These are phyloP conservation scores for Amylostereum areolatum DNA, from an alignment of 1,284 basidiomycete genomes.

Conservation along the genomic window DNA sequence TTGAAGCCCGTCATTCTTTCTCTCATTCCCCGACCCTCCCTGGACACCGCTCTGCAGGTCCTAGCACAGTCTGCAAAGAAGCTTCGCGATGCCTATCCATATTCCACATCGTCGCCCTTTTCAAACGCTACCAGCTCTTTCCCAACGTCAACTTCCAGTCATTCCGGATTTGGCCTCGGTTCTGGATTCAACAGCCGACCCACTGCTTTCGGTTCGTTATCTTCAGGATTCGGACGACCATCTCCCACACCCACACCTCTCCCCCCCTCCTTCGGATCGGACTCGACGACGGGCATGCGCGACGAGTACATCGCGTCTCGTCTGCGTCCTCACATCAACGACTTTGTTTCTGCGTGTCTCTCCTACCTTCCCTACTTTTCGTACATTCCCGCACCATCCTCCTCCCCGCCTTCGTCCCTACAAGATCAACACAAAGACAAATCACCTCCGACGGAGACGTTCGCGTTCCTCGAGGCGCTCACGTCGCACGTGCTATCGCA, in stretches of 20 bases:
- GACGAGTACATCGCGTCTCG: constrained; percentile 71
- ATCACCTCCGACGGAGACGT: constrained; percentile 66
- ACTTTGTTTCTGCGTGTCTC: constrained; percentile 67
- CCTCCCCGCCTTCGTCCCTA: constrained; percentile 31
- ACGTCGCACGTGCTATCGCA: constrained; percentile 63
- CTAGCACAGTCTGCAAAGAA: constrained; percentile 62
- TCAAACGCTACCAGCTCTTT: no score
- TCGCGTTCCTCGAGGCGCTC: constrained; percentile 59
- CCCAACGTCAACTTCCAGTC: no score
- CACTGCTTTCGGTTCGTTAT: constrained; percentile 15
- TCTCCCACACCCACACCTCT: constrained; percentile 20
- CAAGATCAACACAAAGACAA: constrained; percentile 52
- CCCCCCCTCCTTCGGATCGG: constrained; percentile 16
- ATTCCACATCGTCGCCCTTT: constrained; percentile 43
- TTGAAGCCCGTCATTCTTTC: constrained; percentile 64
- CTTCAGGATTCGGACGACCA: constrained; percentile 46
- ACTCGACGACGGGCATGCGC: constrained; percentile 53
- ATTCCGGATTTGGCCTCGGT: constrained; percentile 21
- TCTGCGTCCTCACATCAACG: constrained; percentile 65
- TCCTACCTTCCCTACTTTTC: constrained; percentile 83
- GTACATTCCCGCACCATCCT: constrained; percentile 21
- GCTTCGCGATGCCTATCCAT: constrained; percentile 74
- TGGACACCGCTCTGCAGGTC: constrained; percentile 67
- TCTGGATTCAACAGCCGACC: constrained; percentile 12
- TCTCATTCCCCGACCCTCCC: constrained; percentile 71